Evolutionary conservation across 139 green algal genomes (phyloP).

Genomic region (Volvox reticuliferus): DNA sequence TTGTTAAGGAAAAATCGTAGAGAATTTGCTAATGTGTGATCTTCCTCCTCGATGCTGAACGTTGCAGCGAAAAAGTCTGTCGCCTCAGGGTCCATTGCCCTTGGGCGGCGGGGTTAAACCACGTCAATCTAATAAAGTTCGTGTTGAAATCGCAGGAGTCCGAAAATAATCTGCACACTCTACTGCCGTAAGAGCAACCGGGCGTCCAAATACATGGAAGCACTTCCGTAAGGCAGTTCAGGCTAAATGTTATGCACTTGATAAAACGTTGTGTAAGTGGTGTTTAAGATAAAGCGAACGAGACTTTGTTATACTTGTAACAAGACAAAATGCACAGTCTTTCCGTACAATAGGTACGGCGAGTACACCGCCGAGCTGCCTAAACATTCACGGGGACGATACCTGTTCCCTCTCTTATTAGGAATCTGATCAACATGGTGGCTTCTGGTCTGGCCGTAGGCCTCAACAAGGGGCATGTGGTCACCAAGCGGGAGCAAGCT

Average conservation of each 20-base stretch:
- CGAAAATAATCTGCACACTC: too few relatives aligned
- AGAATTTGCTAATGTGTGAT: constrained; percentile 90
- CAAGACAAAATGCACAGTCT: background rate
- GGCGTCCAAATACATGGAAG: too few relatives aligned
- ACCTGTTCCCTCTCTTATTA: background rate
- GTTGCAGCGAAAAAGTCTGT: constrained; percentile 67
- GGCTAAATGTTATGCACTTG: too few relatives aligned
- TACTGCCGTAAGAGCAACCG: too few relatives aligned
- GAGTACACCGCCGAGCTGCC: background rate
- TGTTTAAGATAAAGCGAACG: too few relatives aligned
- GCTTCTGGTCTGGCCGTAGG: constrained; percentile 87
- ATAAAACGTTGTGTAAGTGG: too few relatives aligned
- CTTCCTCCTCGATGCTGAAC: constrained; percentile 84
- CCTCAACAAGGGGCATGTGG: constrained; percentile 89
- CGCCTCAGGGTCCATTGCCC: constrained; percentile 22
- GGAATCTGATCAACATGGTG: constrained; percentile 59
- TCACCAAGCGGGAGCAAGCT: constrained; percentile 81
- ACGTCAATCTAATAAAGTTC: too few relatives aligned
- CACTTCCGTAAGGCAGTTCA: too few relatives aligned
- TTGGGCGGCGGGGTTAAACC: background rate
- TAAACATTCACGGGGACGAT: background rate
- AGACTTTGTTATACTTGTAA: background rate
- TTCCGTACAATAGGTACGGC: background rate
- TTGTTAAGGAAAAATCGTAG: constrained; percentile 91
- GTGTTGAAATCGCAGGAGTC: too few relatives aligned